These are phyloP conservation scores for Plasmodium relictum DNA, from an alignment of 169 alveolate genomes.

Conservation along the genomic window DNA sequence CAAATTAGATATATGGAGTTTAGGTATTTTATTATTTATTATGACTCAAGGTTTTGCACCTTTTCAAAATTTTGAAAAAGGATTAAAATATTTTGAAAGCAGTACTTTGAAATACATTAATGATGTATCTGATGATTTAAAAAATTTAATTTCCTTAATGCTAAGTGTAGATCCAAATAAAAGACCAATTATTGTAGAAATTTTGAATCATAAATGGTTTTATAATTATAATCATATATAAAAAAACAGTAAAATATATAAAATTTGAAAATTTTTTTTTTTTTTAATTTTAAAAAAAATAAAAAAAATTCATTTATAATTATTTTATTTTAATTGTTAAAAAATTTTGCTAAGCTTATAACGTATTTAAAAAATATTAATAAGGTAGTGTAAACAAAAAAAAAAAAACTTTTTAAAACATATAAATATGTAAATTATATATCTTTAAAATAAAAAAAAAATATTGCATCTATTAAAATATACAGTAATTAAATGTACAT, in stretches of 20 bases:
- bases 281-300: too few species aligned
- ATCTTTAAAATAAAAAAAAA: too few species aligned
- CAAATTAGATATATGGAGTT: constrained; percentile 84
- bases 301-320: too few species aligned
- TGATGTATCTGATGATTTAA: constrained; percentile 63
- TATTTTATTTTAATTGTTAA: too few species aligned
- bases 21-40: constrained; percentile 76
- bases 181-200: constrained; percentile 68
- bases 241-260: background rate
- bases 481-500: too few species aligned
- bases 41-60: constrained; percentile 94
- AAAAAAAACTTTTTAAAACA: too few species aligned
- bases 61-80: constrained; percentile 83
- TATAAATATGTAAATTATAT: too few species aligned
- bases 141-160: constrained; percentile 61
- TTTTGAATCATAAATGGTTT: constrained; percentile 63
- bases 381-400: too few species aligned
- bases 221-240: background rate
- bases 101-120: constrained; percentile 33
- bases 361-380: too few species aligned
- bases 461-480: too few species aligned
- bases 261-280: too few species aligned
- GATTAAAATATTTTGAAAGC: constrained; percentile 69
- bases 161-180: constrained; percentile 68
- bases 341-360: too few species aligned